Base-by-base conservation (phyloP, 2,329 filamentous ascomycete genomes). In the Pleoardoris graminearum region DNA sequence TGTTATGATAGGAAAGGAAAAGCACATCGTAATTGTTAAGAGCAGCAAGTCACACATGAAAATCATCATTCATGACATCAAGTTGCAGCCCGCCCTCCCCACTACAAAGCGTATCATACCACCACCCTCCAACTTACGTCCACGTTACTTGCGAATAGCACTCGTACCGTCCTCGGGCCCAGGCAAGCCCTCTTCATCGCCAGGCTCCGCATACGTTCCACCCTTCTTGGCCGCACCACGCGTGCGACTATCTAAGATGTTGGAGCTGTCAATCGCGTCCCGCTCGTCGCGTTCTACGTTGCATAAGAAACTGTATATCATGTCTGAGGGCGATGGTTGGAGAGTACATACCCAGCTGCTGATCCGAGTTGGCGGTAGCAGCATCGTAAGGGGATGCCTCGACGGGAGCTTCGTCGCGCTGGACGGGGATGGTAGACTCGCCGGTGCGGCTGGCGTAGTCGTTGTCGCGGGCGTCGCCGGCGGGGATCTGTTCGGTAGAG, bases 171-270 rank as follows among this genome's bases (percentile, higher is more conserved):
- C 69, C 7, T 70, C 59, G 0, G 63, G 56, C 4, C 63, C 67
- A n/a, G 73, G 65, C 44, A 77, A 59, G 14, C 75, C 70, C 67
- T 81, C 79, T 50, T 81, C 78, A 58, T 82, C 80, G 25, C 77
- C 76, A n/a, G 79, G 80, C 72, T 82, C 79, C 1, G 63, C 57
- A 59, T 82, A 82, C 0, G 71, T 70, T 16, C 79, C 78, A 30
- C 67, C 55, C 35, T 68, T 30, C 70, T 79, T 79, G 0, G 76
- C 63, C 0, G 77, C 79, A 50, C 79, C 78, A 16, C 79, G 72
- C 7, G 79, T 81, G 25, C 78, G 76, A 22, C 66, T 68, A 3
- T 75, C 69, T 5, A 82, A 59, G 33, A 82, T 80, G 56, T 81
- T 81, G 48, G 53, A 62, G 55, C 73, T 50, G 48, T 82, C 75